Base-by-base conservation (phyloP, 768 basidiomycete species). In the Termitomyces eurrhizus region DNA sequence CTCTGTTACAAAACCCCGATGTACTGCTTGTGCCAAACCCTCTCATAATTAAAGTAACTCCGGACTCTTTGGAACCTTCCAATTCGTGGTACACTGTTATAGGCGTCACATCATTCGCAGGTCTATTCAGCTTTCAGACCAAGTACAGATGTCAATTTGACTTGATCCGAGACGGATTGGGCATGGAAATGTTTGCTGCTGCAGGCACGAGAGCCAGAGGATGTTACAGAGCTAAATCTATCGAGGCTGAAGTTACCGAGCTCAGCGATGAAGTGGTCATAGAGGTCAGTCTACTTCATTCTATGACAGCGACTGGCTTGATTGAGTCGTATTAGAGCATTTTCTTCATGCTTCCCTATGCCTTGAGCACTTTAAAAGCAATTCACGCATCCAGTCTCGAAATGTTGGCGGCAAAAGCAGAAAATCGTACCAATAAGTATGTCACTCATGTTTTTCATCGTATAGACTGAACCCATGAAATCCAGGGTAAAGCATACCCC, bases 311-410 rank as follows among this genome's bases (percentile, higher is more conserved):
- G 18, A 21, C 37, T 45, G 24, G 29, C 4, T 42, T 9, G 33
- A 14, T 21, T 11, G n/a, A 36, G 33, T 18, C 37, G 42, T 42
- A 32, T 11, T 52, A 78, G 77, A 69, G 65, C 7, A 60, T 75
- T 37, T 74, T 69, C 61, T 60, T 77, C 49, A 60, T 78, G 26
- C 65, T 75, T 55, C 76, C 76, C 1, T 77, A 69, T 55, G 72
- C 78, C 51, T 50, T 68, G 2, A 60, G 65, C 37, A 72, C 72
- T 9, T 67, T 76, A 62, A 65, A 57, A 48, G 66, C 64, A 13
- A 65, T 73, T n/a, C 76, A 76, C 60, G 33, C 55, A 8, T 59
- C 59, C 12, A 50, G 70, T 9, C 63, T 77, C 12, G 69, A 74
- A 16, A 64, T 60, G 35, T 58, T 77, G 29, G 69, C 60, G 7